A percentile compares a stretch with the other conserved stretches of the same genome.
Conservation (phyloP, 805 yeast species). For the Saturnispora mendoncae region DNA sequence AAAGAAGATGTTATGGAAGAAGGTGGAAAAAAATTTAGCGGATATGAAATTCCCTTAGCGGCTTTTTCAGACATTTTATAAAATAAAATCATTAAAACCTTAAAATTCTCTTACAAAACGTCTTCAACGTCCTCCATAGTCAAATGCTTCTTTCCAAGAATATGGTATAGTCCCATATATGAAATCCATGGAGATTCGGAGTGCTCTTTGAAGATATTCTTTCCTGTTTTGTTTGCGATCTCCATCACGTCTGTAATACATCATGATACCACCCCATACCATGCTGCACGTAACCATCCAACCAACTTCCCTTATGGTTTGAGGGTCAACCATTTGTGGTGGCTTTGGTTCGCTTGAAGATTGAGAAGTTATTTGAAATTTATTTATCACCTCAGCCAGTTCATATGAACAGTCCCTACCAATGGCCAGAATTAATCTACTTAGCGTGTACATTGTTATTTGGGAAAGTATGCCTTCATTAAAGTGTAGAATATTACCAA, state of each 20-base stretch:
- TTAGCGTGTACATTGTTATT: slow-evolving; percentile 63
- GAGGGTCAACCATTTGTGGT: not conserved
- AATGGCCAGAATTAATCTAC: slow-evolving; percentile 55
- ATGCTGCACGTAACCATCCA: slow-evolving; percentile 59
- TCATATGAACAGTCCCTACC: slow-evolving; percentile 39
- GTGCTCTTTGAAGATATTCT: slow-evolving; percentile 47
- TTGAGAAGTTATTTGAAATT: no score
- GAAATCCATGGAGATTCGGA: slow-evolving; percentile 62
- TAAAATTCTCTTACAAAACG: not conserved
- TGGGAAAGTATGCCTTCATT: slow-evolving; percentile 49
- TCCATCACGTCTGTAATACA: slow-evolving; percentile 55
- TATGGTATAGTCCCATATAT: slow-evolving; percentile 52
- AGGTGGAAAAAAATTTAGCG: not conserved
- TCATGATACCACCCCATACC: slow-evolving; percentile 70
- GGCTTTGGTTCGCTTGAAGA: not conserved
- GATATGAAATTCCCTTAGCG: not conserved
- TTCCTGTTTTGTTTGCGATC: slow-evolving; percentile 17
- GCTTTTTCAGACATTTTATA: not conserved
- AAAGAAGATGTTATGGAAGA: not conserved
- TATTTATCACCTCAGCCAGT: slow-evolving; percentile 12
- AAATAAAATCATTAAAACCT: not conserved
- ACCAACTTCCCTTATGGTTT: slow-evolving; percentile 25
- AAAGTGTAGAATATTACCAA: slow-evolving; percentile 8
- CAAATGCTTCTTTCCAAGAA: slow-evolving; percentile 26
- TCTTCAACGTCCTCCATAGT: slow-evolving; percentile 15